These are phyloP conservation scores for Aspergillus sp. DNA, from an alignment of 2,329 filamentous ascomycete genomes.

Conservation along the genomic window DNA sequence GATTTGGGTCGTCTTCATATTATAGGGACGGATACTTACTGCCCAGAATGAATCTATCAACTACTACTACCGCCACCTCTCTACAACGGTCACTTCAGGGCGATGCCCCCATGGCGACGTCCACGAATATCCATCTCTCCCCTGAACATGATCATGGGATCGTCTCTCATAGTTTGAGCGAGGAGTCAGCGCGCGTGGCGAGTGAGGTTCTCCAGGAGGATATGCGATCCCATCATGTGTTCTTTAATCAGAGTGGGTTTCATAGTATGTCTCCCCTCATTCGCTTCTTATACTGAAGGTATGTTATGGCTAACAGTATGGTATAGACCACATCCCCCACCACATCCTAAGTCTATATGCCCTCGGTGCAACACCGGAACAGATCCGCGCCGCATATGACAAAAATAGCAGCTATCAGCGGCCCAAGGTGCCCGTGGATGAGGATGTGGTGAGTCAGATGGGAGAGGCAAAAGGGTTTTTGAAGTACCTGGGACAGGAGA, in stretches of 20 bases:
- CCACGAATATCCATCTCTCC: constrained; percentile 51
- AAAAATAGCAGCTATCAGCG: constrained; percentile 69
- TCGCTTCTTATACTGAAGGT: neutral
- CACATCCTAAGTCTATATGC: constrained; percentile 75
- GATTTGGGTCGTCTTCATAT: no score
- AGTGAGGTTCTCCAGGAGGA: constrained; percentile 75
- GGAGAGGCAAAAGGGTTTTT: constrained; percentile 58
- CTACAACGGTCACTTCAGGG: no score
- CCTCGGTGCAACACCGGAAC: constrained; percentile 63
- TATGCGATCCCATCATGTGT: constrained; percentile 72
- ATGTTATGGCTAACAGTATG: neutral
- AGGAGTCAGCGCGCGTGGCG: constrained; percentile 62
- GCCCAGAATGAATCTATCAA: no score
- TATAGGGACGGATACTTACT: no score
- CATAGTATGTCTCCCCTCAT: constrained; percentile 55
- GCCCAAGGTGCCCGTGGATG: constrained; percentile 50
- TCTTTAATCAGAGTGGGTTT: constrained; percentile 73
- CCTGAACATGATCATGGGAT: constrained; percentile 44
- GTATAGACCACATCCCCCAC: constrained; percentile 73
- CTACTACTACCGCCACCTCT: no score
- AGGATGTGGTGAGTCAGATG: constrained; percentile 57
- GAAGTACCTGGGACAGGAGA: constrained; percentile 62
- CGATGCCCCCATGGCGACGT: constrained; percentile 39
- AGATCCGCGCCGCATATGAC: constrained; percentile 66
- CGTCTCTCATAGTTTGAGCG: constrained; percentile 50